Base-by-base conservation (phyloP, 1,284 basidiomycete species). In the Trichosporon sp. region DNA sequence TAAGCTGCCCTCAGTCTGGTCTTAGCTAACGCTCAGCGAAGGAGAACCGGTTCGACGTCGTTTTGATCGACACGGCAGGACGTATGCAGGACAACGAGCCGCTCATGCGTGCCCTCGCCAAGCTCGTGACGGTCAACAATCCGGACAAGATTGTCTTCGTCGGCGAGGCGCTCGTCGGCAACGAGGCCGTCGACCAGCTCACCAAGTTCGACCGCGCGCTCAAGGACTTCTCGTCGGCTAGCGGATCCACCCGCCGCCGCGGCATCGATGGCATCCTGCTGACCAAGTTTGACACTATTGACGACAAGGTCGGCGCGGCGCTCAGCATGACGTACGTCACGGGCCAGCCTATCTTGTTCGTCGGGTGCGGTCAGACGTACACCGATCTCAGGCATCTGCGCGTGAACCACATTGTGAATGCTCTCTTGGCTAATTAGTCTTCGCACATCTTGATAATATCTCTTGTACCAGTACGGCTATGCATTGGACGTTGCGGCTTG, bases 41-140 rank as follows among this genome's bases (percentile, higher is more conserved):
- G 70, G 89, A 93, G 69, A 88, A 90, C 68, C 86, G 87, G 65
- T 96, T 95, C 75, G 94, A 97, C 75, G 92, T 96, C 21, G 93
- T 98, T 7, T 83, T 98, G 44, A 91, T 97, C 73, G 94, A 98
- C 79, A 97, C 95, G 1, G 95, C 95, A n/a, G 95, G 94, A 1
- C 86, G 94, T 62, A 96, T 97, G 95, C 95, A 98, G 79, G 94
- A 97, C 80, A 98, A 97, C 75, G 94, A 97, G 87, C 95, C 94
- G 1, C 82, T 98, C 63, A 98, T 98, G 94, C 87, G 92, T n/a
- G 94, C 95, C 6, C 84, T 98, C n/a, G 92, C 94, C 52, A 96
- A 97, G 89, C 87, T 97, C 65, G 92, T 96, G 23, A 83, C 90
- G 0, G 88, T 90, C 62, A 97, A 97, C 78, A 90, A 85, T 66